Base-by-base conservation (phyloP, 2,329 filamentous ascomycete genomes). In the Ophiocordyceps camponoti-rufipedis region DNA sequence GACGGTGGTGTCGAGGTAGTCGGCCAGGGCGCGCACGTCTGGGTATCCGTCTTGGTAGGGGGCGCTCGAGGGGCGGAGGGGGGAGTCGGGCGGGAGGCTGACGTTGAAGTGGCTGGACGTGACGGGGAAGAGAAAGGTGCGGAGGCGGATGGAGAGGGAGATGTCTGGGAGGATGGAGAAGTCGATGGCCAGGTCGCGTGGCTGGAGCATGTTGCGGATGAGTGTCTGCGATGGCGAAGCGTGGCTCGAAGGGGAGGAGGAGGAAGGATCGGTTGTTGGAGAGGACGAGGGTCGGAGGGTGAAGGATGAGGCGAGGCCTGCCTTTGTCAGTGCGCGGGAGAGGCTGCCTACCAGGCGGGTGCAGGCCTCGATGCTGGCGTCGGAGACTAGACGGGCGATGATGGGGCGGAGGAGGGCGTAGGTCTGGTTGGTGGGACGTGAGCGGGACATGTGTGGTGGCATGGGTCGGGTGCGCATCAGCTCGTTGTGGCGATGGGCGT, bases 401-500 rank as follows among this genome's bases (percentile, higher is more conserved):
- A 78, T 58, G 28, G 71, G 69, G 1, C 70, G 65, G 13, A 78
- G 58, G 29, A 78, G 66, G 14, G 62, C 60, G 52, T 73, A 70
- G 2, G 67, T 60, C 33, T 66, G 65, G 35, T 19, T 39, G 41
- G 64, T 61, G 5, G 62, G 58, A 10, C 62, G 53, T 28, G 58
- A 53, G 44, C 62, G 60, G 28, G 57, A 50, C 53, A 64, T 54
- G 50, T 68, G 51, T 48, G 65, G 59, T 32, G 65, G 56, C 32
- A 63, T 51, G 39, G 78, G 68, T 29, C 79, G 74, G 1, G 80
- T 82, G 45, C 87, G 75, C 41, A 74, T 73, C 38, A 77, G 68
- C 48, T 85, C 74, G 51, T 81, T 87, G 56, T 83, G 75, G 10
- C 82, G 76, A 58, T 96, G 89, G 2, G 84, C 78, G 51, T 88